Evolutionary conservation across 345 rosid genomes (phyloP).

Genomic region (Rubroshorea leprosula): DNA sequence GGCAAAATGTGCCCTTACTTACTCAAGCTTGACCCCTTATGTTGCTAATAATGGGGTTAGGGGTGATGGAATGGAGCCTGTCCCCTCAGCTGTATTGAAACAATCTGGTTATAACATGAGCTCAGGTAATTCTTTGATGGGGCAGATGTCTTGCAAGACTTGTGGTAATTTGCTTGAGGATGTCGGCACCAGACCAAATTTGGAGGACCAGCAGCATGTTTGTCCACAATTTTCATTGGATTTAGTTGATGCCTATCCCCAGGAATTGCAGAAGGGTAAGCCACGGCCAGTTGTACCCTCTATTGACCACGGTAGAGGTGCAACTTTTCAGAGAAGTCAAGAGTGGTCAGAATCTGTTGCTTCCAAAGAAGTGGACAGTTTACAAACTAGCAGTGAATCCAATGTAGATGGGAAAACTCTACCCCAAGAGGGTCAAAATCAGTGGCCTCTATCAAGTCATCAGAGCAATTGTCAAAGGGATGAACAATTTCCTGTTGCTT

Average conservation of each 20-base stretch:
- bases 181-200: slow-evolving; percentile 23
- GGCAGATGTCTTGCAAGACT: slow-evolving; percentile 50
- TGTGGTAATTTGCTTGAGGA: slow-evolving; percentile 60
- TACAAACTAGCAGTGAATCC: slow-evolving; percentile 11
- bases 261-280: slow-evolving; percentile 22
- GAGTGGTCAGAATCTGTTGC: slow-evolving; percentile 22
- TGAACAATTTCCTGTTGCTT: slow-evolving; percentile 26
- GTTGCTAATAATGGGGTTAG: slow-evolving; percentile 20
- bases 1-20: slow-evolving; percentile 47
- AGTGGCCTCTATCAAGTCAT: slow-evolving; percentile 19
- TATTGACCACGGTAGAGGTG: slow-evolving; percentile 29
- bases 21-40: slow-evolving; percentile 26
- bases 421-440: slow-evolving; percentile 23
- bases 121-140: slow-evolving; percentile 22
- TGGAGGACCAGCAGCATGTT: slow-evolving; percentile 25
- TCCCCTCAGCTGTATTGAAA: slow-evolving; percentile 23
- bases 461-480: slow-evolving; percentile 34
- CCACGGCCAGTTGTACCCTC: slow-evolving; percentile 18
- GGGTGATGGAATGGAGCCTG: slow-evolving; percentile 22
- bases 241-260: slow-evolving; percentile 16
- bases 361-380: slow-evolving; percentile 17
- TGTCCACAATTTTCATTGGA: slow-evolving; percentile 18
- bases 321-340: slow-evolving; percentile 26
- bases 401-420: slow-evolving; percentile 24
- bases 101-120: slow-evolving; percentile 22